Base-by-base conservation (phyloP, 2,329 filamentous ascomycete genomes). In the Alternaria panax region DNA sequence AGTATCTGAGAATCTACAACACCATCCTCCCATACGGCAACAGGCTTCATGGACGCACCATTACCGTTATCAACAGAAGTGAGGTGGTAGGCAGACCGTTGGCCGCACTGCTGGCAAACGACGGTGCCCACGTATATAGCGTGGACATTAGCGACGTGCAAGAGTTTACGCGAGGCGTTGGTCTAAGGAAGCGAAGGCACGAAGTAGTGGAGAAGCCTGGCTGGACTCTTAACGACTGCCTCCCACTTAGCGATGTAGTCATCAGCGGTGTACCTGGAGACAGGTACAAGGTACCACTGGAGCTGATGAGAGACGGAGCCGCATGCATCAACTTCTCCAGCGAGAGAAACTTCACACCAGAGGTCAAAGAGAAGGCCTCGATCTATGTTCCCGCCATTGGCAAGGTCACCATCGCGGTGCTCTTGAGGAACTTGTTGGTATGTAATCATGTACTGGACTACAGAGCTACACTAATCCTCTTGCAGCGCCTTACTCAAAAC, bases 301-400 rank as follows among this genome's bases (percentile, higher is more conserved):
- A 92, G 51, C 82, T 95, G 63, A 84, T 99, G 71, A 87, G 92
- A 46, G 92, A 97, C 57, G 95, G 95, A 47, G 93, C 92, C 28
- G 92, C 97, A n/a, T 99, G 95, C 84, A 93, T 99, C 82, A 99
- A 99, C 81, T 98, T 99, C 78, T 96, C 93, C 7, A 97, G 92
- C 51, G 92, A 91, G 79, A 92, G 93, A 83, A 98, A 99, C 81
- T 98, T 98, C 79, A 89, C 90, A 62, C 88, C 90, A 0, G 91
- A 91, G 47, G 88, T 98, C 67, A 98, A 97, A 81, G 91, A 97
- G 78, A 96, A 93, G 82, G 95, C 95, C 2, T 93, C 92, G 5
- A 96, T 99, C 72, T 99, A 97, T 72, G 93, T 98, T 18, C 95
- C 95, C 1, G 95, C 94, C 0, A 96, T 97, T 67, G 95, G 95